phyloP scores from a whole-genome alignment of 108 stramenopile species.

The Chaetoceros tenuissimus region DNA sequence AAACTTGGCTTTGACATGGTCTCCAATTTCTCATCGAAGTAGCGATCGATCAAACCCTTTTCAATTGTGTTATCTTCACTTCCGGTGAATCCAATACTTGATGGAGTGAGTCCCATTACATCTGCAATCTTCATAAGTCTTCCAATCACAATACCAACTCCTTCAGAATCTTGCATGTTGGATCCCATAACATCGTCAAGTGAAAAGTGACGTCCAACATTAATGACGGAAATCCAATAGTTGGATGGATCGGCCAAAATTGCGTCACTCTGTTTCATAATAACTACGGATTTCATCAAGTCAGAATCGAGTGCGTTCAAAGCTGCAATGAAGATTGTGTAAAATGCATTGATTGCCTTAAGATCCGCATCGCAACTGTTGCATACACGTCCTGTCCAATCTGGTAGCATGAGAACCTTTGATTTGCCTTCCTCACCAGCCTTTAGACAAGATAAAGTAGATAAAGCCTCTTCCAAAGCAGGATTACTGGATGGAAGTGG shows the following conservation, averaged over 20 bases:
- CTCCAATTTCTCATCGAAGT: conserved; percentile 46
- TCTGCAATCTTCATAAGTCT: conserved; percentile 77
- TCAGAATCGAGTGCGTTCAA: conserved; percentile 52
- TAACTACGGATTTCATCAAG: conserved; percentile 58
- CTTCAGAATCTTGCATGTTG: conserved; percentile 72
- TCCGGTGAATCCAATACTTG: conserved; percentile 38
- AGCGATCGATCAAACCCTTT: conserved; percentile 15
- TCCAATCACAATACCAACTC: conserved; percentile 76
- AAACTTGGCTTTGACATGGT: conserved; percentile 9
- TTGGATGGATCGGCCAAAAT: conserved; percentile 84
- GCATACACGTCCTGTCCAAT: conserved; percentile 82
- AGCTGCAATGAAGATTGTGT: conserved; percentile 48
- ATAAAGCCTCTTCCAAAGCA: conserved; percentile 63
- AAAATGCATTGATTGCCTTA: conserved; percentile 75
- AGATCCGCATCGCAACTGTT: conserved; percentile 70
- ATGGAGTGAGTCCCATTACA: conserved; percentile 67
- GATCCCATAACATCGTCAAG: conserved; percentile 78
- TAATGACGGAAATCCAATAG: conserved; percentile 93
- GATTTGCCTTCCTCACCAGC: conserved; percentile 15
- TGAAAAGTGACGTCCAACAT: conserved; percentile 81
- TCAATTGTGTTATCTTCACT: conserved; percentile 22
- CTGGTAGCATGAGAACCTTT: conserved; percentile 62
- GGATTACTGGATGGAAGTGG: conserved; percentile 63
- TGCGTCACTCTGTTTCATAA: conserved; percentile 75
- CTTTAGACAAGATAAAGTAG: conserved; percentile 18